phyloP scores from a whole-genome alignment of 441 rosid genomes.

The Eutrema salsugineum region DNA sequence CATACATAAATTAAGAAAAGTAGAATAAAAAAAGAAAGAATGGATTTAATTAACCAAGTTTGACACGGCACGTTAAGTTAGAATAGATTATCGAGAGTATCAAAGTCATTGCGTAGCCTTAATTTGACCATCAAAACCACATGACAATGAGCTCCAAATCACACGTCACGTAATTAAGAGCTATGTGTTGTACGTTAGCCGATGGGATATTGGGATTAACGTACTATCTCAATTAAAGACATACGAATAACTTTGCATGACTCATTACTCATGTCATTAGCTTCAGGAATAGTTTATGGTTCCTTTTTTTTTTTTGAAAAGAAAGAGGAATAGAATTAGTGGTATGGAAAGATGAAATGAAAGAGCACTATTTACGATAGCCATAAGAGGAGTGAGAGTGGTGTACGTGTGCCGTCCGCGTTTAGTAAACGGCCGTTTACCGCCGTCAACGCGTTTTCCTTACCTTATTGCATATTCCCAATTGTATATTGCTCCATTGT shows the following conservation, averaged over 20 bases:
- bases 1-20: background rate
- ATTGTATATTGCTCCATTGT: background rate
- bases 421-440: conserved; percentile 19
- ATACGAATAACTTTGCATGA: background rate
- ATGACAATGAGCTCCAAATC: background rate
- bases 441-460: conserved; percentile 29
- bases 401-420: conserved; percentile 25
- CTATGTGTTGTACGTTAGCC: background rate
- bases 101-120: conserved; percentile 6
- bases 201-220: background rate
- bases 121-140: conserved; percentile 11
- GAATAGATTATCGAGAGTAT: background rate
- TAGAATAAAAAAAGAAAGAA: background rate
- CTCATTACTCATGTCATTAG: background rate
- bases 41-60: background rate
- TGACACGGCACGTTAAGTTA: conserved; percentile 23
- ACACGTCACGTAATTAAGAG: conserved; percentile 12
- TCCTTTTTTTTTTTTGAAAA: background rate
- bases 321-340: background rate
- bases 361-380: conserved; percentile 10
- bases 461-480: background rate
- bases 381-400: background rate
- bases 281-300: background rate
- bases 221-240: background rate
- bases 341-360: background rate